A percentile compares a stretch with the other conserved stretches of the same genome.
phyloP scores from a whole-genome alignment of 2,329 filamentous ascomycete genomes.

The Colletotrichum sansevieriae region DNA sequence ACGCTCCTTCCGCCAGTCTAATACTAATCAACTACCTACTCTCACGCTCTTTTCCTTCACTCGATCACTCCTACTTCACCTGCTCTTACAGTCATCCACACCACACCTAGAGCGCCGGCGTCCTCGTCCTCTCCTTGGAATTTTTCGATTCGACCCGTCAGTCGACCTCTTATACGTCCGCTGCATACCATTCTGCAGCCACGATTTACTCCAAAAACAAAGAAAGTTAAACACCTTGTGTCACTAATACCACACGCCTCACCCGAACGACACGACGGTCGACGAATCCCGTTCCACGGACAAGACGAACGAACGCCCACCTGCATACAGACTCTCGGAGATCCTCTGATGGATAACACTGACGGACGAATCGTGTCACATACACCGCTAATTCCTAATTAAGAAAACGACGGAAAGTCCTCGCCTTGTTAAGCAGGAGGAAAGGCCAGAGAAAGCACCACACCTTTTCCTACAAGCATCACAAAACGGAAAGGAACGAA shows the following conservation, averaged over 20 bases:
- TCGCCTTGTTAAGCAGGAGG: too few relatives aligned
- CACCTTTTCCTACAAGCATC: background rate
- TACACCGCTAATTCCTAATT: conserved; percentile 32
- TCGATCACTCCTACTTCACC: background rate
- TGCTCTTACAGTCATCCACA: conserved; percentile 6
- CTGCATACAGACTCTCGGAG: conserved; percentile 11
- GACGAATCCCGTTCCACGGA: conserved; percentile 12
- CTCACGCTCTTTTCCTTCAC: conserved; percentile 11
- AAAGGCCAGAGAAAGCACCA: background rate
- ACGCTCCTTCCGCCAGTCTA: conserved; percentile 34
- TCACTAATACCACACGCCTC: conserved; percentile 28
- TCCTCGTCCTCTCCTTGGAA: conserved; percentile 33
- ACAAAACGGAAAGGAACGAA: conserved; percentile 12
- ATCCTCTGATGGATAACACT: conserved; percentile 26
- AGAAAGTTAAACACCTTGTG: background rate
- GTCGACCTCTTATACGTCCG: conserved; percentile 26
- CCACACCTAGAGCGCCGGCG: conserved; percentile 27
- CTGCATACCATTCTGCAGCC: conserved; percentile 13
- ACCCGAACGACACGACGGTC: conserved; percentile 22
- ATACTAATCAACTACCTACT: conserved; percentile 27
- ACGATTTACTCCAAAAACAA: conserved; percentile 14
- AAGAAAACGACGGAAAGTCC: conserved; percentile 6
- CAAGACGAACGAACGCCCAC: conserved; percentile 18
- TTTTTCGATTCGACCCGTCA: conserved; percentile 30
- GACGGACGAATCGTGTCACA: conserved; percentile 24